phyloP scores from a whole-genome alignment of 2,329 filamentous ascomycete species.

The Colletotrichum godetiae region DNA sequence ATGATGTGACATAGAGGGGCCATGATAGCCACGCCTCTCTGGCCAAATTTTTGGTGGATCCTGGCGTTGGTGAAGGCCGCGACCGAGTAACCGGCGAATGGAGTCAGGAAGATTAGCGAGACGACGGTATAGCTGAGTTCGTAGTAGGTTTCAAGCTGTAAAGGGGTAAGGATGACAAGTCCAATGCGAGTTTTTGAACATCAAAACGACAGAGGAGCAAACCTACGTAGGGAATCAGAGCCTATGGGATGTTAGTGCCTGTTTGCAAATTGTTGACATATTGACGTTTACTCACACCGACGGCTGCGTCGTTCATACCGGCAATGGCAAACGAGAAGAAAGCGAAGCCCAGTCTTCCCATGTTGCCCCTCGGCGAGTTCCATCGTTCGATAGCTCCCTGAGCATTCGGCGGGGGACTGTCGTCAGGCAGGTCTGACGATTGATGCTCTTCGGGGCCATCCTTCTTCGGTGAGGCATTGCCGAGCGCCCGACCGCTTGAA shows the following conservation, averaged over 20 bases:
- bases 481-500: not conserved
- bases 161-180: not conserved
- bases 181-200: accelerated
- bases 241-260: slow-evolving; percentile 37
- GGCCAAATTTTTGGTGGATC: slow-evolving; percentile 71
- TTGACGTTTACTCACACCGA: slow-evolving; percentile 57
- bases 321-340: slow-evolving; percentile 71
- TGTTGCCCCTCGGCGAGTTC: slow-evolving; percentile 49
- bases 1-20: slow-evolving; percentile 70
- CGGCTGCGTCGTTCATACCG: slow-evolving; percentile 72
- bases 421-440: not conserved
- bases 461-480: not conserved
- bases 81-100: slow-evolving; percentile 71
- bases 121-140: slow-evolving; percentile 68
- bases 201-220: too few relatives aligned
- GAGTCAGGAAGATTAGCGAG: slow-evolving; percentile 73
- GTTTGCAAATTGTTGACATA: too few relatives aligned
- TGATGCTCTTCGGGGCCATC: slow-evolving; percentile 18
- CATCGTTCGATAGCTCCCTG: slow-evolving; percentile 43
- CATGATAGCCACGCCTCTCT: slow-evolving; percentile 74
- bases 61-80: slow-evolving; percentile 71
- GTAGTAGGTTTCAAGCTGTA: slow-evolving; percentile 71
- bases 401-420: slow-evolving; percentile 10
- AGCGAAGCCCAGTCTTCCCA: slow-evolving; percentile 50
- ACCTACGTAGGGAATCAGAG: slow-evolving; percentile 53